phyloP scores from a whole-genome alignment of 768 basidiomycete species.

The Trametes elegans region DNA sequence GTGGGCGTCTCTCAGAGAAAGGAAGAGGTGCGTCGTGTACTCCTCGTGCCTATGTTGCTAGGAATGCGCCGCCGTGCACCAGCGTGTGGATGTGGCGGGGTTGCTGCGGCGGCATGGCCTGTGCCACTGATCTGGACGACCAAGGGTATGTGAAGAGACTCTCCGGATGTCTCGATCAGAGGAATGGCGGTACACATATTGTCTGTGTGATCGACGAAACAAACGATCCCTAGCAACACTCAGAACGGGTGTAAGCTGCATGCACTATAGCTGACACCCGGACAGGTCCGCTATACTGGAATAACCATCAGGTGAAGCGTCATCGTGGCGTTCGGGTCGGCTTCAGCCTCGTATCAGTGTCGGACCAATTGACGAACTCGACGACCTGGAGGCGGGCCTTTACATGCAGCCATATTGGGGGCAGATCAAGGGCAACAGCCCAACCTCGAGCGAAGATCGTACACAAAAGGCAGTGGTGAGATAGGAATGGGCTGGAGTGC shows the following conservation, averaged over 20 bases:
- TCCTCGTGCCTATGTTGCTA: conserved; percentile 8
- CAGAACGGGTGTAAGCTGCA: background rate
- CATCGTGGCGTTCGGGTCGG: too few relatives aligned
- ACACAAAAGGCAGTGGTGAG: too few relatives aligned
- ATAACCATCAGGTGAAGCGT: too few relatives aligned
- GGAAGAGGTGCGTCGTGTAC: conserved; percentile 13
- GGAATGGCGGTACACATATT: background rate
- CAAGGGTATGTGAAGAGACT: background rate
- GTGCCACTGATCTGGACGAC: background rate
- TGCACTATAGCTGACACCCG: too few relatives aligned
- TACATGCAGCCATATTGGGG: too few relatives aligned
- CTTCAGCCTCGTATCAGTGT: too few relatives aligned
- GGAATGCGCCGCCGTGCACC: background rate
- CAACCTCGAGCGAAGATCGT: too few relatives aligned
- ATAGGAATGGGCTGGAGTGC: too few relatives aligned
- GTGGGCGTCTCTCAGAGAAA: conserved; percentile 1
- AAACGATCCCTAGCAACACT: background rate
- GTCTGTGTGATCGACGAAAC: background rate
- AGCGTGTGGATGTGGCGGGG: background rate
- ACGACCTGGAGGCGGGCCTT: too few relatives aligned
- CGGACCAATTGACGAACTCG: too few relatives aligned
- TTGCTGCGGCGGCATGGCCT: background rate
- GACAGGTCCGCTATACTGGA: too few relatives aligned
- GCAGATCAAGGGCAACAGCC: too few relatives aligned
- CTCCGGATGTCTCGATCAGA: background rate